phyloP scores from a whole-genome alignment of 176 grass and related monocot genomes.

The Aegilops sharonensis region DNA sequence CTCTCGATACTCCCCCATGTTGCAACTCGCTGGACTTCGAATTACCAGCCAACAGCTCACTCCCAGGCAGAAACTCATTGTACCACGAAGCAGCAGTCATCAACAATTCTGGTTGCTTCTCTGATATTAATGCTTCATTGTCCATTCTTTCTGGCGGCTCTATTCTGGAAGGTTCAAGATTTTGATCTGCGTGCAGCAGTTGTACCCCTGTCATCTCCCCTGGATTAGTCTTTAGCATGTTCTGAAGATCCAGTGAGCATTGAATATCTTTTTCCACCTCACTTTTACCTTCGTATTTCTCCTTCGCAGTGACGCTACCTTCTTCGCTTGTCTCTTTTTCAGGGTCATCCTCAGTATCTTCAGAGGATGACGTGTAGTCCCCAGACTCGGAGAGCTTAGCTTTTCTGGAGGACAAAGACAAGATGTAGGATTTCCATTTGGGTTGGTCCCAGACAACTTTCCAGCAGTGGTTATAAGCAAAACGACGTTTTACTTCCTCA shows the following conservation, averaged over 20 bases:
- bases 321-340: slow-evolving; percentile 26
- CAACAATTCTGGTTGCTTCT: neutral
- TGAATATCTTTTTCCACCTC: slow-evolving; percentile 33
- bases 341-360: slow-evolving; percentile 19
- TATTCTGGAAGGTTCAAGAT: neutral
- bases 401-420: slow-evolving; percentile 25
- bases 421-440: slow-evolving; percentile 37
- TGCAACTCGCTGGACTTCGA: neutral
- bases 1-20: neutral
- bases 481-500: slow-evolving; percentile 27
- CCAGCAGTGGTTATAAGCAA: slow-evolving; percentile 27
- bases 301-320: neutral
- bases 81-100: neutral
- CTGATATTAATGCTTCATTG: neutral
- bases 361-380: slow-evolving; percentile 20
- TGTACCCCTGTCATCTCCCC: neutral
- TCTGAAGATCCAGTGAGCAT: slow-evolving; percentile 8
- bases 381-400: slow-evolving; percentile 5
- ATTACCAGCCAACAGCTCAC: neutral
- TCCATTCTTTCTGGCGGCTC: neutral
- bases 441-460: slow-evolving; percentile 37
- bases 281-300: slow-evolving; percentile 11
- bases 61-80: slow-evolving; percentile 1
- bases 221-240: neutral
- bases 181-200: neutral